Evolutionary conservation across 345 rosid species (phyloP).

Genomic region (Abelmoschus esculentus): DNA sequence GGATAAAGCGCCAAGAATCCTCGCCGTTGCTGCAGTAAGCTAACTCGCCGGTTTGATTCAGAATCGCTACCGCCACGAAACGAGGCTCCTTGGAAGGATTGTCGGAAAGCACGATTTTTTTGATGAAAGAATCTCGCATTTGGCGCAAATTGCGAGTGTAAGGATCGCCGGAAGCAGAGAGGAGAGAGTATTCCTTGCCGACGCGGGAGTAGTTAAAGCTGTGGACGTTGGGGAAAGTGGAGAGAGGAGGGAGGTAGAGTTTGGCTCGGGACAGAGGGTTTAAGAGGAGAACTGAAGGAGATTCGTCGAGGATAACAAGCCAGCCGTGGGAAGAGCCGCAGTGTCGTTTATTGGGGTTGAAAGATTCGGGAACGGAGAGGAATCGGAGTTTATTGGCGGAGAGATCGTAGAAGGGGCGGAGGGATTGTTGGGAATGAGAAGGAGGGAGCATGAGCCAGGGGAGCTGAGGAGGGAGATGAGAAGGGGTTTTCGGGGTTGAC

Average conservation of each 20-base stretch:
- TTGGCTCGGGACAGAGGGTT: slow-evolving; percentile 43
- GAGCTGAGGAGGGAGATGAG: slow-evolving; percentile 48
- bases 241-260: slow-evolving; percentile 35
- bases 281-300: slow-evolving; percentile 32
- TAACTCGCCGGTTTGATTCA: slow-evolving; percentile 24
- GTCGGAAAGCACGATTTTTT: slow-evolving; percentile 40
- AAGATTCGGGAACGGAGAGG: slow-evolving; percentile 34
- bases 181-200: slow-evolving; percentile 42
- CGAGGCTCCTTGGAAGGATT: slow-evolving; percentile 27
- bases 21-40: slow-evolving; percentile 40
- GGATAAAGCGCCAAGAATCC: slow-evolving; percentile 28
- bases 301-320: slow-evolving; percentile 42
- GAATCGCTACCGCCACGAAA: slow-evolving; percentile 39
- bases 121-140: slow-evolving; percentile 48
- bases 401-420: slow-evolving; percentile 37
- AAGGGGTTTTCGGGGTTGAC: slow-evolving; percentile 28
- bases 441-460: slow-evolving; percentile 53
- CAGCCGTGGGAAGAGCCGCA: slow-evolving; percentile 64
- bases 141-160: slow-evolving; percentile 26
- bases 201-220: slow-evolving; percentile 32
- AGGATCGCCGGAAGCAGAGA: slow-evolving; percentile 11
- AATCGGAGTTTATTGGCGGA: slow-evolving; percentile 26
- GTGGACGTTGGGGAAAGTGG: slow-evolving; percentile 42
- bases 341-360: slow-evolving; percentile 25
- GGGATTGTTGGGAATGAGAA: slow-evolving; percentile 19